phyloP scores from a whole-genome alignment of 2,329 filamentous ascomycete genomes.

The Diaporthe helianthi region DNA sequence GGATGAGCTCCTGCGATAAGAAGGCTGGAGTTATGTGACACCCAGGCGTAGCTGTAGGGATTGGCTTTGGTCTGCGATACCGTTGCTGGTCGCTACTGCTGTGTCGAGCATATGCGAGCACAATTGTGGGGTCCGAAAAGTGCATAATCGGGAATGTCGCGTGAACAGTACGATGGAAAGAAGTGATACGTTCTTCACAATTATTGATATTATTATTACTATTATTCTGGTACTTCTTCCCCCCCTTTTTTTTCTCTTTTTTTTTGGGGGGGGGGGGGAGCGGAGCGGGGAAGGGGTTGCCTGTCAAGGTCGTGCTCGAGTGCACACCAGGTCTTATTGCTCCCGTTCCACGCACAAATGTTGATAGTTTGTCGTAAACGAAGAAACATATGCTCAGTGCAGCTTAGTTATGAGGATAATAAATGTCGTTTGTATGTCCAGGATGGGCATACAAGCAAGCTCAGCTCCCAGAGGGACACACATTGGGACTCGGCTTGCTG shows the following conservation, averaged over 20 bases:
- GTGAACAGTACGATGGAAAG: background rate
- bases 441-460: too few species aligned
- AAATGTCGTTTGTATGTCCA: too few species aligned
- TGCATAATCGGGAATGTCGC: background rate
- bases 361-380: background rate
- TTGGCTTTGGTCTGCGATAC: background rate
- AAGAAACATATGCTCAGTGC: too few species aligned
- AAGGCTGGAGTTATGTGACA: background rate
- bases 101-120: background rate
- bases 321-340: background rate
- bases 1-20: conserved; percentile 31
- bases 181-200: background rate
- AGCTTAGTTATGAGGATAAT: background rate
- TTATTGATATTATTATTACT: too few species aligned
- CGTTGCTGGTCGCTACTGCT: background rate
- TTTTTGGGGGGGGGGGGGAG: too few species aligned
- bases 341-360: background rate
- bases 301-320: background rate
- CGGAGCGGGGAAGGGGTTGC: too few species aligned
- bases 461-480: background rate
- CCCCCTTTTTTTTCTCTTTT: too few species aligned
- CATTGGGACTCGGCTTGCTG: background rate
- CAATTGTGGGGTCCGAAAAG: background rate
- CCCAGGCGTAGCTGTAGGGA: background rate
- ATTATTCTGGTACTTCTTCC: too few species aligned